A percentile compares a stretch with the other conserved stretches of the same genome.
phyloP scores from a whole-genome alignment of 106 monocot genomes.

The Dioscorea dumetorum region DNA sequence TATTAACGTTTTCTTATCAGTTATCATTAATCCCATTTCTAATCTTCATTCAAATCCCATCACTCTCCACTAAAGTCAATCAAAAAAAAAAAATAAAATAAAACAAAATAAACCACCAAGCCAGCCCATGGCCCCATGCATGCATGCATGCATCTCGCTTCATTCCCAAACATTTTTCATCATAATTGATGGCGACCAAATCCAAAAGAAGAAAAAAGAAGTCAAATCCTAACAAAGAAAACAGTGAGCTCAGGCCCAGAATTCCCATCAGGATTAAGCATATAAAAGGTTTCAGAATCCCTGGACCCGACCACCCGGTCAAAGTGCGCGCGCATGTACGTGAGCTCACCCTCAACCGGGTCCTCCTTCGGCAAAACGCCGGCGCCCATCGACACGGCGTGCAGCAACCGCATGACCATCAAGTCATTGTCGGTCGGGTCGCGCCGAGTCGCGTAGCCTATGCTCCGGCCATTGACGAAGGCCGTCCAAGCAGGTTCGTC shows the following conservation, averaged over 20 bases:
- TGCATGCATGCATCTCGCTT: no score
- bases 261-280: conserved; percentile 79
- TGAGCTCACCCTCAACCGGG: conserved; percentile 68
- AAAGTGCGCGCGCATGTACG: conserved; percentile 83
- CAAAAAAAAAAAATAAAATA: no score
- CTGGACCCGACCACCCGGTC: conserved; percentile 62
- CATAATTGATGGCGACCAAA: no score
- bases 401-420: conserved; percentile 66
- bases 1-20: no score
- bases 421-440: conserved; percentile 64
- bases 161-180: no score
- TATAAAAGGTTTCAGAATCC: conserved; percentile 97
- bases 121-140: no score
- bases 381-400: conserved; percentile 90
- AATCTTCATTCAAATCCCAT: not conserved
- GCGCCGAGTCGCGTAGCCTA: conserved; percentile 54
- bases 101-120: no score
- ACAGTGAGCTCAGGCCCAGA: conserved; percentile 77
- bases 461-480: conserved; percentile 54
- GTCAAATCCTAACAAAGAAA: conserved; percentile 86
- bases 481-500: conserved; percentile 86
- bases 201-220: not conserved
- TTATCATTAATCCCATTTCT: not conserved
- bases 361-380: conserved; percentile 66
- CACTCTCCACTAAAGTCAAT: no score